These are phyloP conservation scores for Flaveria robusta DNA, from an alignment of 129 eudicot species.

Conservation along the genomic window DNA sequence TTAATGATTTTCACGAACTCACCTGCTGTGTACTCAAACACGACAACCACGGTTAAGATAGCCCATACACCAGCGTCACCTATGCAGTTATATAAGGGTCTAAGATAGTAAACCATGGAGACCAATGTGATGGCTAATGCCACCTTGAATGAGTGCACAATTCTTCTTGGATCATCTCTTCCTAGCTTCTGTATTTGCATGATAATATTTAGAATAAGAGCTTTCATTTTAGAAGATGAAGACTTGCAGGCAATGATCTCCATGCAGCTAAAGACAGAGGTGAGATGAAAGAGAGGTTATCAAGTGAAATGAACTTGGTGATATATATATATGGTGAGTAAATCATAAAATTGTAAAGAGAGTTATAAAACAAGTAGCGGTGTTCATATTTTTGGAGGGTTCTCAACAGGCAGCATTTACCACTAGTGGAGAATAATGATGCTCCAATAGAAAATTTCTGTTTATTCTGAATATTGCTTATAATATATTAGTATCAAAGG, in stretches of 20 bases:
- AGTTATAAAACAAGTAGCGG: background rate
- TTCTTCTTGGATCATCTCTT: constrained; percentile 70
- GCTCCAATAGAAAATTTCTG: background rate
- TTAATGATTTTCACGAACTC: constrained; percentile 28
- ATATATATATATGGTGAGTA: constrained; percentile 28
- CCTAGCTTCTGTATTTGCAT: constrained; percentile 40
- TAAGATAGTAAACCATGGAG: constrained; percentile 66
- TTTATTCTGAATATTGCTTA: constrained; percentile 15
- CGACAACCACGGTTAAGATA: constrained; percentile 76
- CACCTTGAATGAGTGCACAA: constrained; percentile 76
- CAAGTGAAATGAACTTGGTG: constrained; percentile 25
- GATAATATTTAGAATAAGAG: constrained; percentile 33
- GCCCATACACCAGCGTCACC: constrained; percentile 87
- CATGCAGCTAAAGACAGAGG: constrained; percentile 15
- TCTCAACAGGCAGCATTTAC: background rate
- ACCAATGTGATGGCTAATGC: constrained; percentile 67
- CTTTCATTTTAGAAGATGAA: constrained; percentile 22
- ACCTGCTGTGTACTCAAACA: constrained; percentile 87
- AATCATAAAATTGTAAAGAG: background rate
- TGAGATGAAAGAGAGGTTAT: constrained; percentile 30
- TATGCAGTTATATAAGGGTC: constrained; percentile 56
- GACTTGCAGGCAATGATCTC: constrained; percentile 20
- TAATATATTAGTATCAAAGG: too few relatives aligned
- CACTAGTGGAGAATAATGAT: constrained; percentile 10
- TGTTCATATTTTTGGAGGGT: background rate